phyloP scores from a whole-genome alignment of 495 filamentous ascomycete species.

The Astrocystis sublimbata region DNA sequence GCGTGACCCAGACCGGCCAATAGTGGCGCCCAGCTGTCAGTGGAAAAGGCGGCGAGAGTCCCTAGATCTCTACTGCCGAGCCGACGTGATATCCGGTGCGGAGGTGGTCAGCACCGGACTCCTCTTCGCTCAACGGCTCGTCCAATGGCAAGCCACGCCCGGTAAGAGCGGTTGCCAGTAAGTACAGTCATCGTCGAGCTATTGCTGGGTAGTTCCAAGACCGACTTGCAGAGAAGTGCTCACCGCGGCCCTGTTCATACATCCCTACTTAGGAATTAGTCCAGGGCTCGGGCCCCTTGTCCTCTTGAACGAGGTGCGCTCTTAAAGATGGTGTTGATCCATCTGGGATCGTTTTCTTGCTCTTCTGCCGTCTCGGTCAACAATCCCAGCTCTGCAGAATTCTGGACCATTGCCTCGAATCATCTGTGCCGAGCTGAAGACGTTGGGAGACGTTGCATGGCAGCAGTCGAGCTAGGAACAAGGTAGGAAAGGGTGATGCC shows the following conservation, averaged over 20 bases:
- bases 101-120: constrained; percentile 17
- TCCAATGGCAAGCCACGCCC: constrained; percentile 2
- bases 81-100: constrained; percentile 18
- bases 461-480: neutral
- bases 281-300: neutral
- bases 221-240: neutral
- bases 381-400: neutral
- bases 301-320: neutral
- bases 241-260: no score
- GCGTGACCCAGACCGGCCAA: constrained; percentile 7
- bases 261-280: constrained; percentile 9
- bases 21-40: constrained; percentile 1
- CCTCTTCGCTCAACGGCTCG: constrained; percentile 3
- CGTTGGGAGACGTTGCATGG: neutral
- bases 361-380: neutral
- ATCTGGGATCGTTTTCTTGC: neutral
- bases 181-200: neutral
- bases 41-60: neutral
- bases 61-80: constrained; percentile 13
- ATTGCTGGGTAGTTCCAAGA: neutral
- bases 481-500: neutral
- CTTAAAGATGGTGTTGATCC: neutral
- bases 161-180: neutral
- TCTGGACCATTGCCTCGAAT: neutral
- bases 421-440: neutral